Evolutionary conservation across 225 moss, liverwort and hornwort genomes (phyloP), one percentile per base, ranked within the genome.

Genomic region (Straminergon stramineum): DNA sequence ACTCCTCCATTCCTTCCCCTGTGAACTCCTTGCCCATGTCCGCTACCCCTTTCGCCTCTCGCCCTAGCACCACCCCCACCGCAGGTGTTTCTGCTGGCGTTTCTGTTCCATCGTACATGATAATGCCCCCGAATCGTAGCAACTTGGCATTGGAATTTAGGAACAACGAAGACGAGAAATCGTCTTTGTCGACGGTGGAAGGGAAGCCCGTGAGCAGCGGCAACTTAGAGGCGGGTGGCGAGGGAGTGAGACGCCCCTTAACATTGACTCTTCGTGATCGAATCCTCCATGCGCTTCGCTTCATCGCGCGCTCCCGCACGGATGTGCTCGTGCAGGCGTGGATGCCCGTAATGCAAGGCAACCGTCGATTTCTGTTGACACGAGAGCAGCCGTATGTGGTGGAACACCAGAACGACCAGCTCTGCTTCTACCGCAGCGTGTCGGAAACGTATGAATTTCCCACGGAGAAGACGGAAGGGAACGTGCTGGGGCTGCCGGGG

Each of bases 291-390:
- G 95, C 94, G 24, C 73, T 95, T 61, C 91, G 92, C 73, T 87
- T 90, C 53, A 91, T 94, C 66, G 94, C 89, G 43, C 94, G 91
- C 39, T 82, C 80, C 15, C 88, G 90, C 37, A 7, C 77, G 35
- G 97, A 96, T n/a, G 93, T 94, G 81, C 85, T 99, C 35, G 93
- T 95, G 86, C 99, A 99, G 92, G 91, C 94, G 41, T 99, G 99
- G 99, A 93, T 99, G 93, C 97, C 99, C 26, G 94, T 95, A 18
- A 90, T 92, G 34, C 93, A 94, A 85, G 95, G 96, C 30, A 91
- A 87, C 52, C 92, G 92, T 91, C 87, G 88, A 45, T 90, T 92
- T 27, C 85, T 99, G 20, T 89, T 92, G 90, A 97, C 99, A 24
- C 90, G 95, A 66, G 97, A 97, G 76, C 99, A 99, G 89, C 99